These are phyloP conservation scores for Symmetrospora coprosmae DNA, from an alignment of 768 basidiomycete genomes.

Conservation along the genomic window DNA sequence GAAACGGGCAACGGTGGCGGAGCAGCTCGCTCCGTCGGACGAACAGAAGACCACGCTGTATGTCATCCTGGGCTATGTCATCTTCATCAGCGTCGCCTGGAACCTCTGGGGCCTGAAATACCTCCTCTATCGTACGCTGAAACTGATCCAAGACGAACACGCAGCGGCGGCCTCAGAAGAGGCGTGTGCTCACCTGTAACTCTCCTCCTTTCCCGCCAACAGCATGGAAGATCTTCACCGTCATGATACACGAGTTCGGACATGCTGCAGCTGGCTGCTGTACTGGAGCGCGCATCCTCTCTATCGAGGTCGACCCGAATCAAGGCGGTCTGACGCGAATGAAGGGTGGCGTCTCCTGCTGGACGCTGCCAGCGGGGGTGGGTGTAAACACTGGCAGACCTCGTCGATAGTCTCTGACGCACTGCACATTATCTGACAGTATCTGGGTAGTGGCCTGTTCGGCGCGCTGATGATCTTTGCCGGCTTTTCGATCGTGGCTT, in stretches of 20 bases:
- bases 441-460: slow-evolving; percentile 55
- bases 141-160: too few relatives aligned
- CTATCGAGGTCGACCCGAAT: slow-evolving; percentile 9
- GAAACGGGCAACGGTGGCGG: slow-evolving; percentile 15
- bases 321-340: slow-evolving; percentile 13
- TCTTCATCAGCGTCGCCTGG: slow-evolving; percentile 18
- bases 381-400: too few relatives aligned
- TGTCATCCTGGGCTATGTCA: slow-evolving; percentile 1
- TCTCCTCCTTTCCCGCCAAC: too few relatives aligned
- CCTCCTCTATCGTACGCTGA: slow-evolving; percentile 15
- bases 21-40: slow-evolving; percentile 1
- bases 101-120: slow-evolving; percentile 11
- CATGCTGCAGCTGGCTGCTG: slow-evolving; percentile 19
- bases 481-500: slow-evolving; percentile 76
- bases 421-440: too few relatives aligned
- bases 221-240: too few relatives aligned
- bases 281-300: slow-evolving; percentile 8
- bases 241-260: slow-evolving; percentile 18
- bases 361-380: slow-evolving; percentile 2
- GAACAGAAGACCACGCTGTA: slow-evolving; percentile 9
- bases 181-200: too few relatives aligned
- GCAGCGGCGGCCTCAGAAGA: too few relatives aligned
- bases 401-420: too few relatives aligned
- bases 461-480: slow-evolving; percentile 75
- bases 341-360: slow-evolving; percentile 14